Evolutionary conservation across 2,329 filamentous ascomycete genomes (phyloP).

Genomic region (Alternaria solani): DNA sequence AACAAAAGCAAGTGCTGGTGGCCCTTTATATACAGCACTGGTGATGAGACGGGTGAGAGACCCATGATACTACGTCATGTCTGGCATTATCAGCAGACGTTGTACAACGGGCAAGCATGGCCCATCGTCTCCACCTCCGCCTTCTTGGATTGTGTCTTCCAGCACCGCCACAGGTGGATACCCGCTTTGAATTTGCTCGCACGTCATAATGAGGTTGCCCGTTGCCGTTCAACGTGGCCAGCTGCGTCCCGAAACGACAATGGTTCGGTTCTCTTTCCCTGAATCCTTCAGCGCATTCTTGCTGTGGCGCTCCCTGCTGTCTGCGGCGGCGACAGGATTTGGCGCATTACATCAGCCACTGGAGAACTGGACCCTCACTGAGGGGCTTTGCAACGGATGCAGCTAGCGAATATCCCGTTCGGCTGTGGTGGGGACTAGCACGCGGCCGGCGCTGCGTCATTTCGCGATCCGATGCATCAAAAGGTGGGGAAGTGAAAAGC

Average conservation of each 20-base stretch:
- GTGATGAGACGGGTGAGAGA: conserved; percentile 21
- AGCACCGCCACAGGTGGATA: conserved; percentile 21
- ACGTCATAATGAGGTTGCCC: conserved; percentile 23
- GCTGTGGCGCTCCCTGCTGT: conserved; percentile 16
- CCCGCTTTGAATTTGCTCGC: background rate
- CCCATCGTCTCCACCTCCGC: conserved; percentile 28
- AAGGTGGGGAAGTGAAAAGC: conserved; percentile 35
- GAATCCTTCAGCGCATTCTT: conserved; percentile 5
- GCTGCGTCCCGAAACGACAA: conserved; percentile 7
- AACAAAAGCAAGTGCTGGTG: conserved; percentile 9
- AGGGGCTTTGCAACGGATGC: conserved; percentile 7
- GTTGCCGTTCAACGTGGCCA: conserved; percentile 2
- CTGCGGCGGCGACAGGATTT: conserved; percentile 24
- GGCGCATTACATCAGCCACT: conserved; percentile 24
- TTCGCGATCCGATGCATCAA: conserved; percentile 20
- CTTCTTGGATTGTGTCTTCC: conserved; percentile 13
- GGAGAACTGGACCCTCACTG: conserved; percentile 10
- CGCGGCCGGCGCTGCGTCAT: conserved; percentile 39
- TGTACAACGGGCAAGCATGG: conserved; percentile 21
- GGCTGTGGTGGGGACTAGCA: conserved; percentile 24
- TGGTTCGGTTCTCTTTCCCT: conserved; percentile 13
- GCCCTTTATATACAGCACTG: conserved; percentile 26
- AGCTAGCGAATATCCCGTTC: conserved; percentile 18
- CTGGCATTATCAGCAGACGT: conserved; percentile 25
- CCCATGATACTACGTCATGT: conserved; percentile 32